Evolutionary conservation across 768 basidiomycete species (phyloP), one percentile per base, ranked within the genome.

Genomic region (Porphyrellus cyaneotinctus): DNA sequence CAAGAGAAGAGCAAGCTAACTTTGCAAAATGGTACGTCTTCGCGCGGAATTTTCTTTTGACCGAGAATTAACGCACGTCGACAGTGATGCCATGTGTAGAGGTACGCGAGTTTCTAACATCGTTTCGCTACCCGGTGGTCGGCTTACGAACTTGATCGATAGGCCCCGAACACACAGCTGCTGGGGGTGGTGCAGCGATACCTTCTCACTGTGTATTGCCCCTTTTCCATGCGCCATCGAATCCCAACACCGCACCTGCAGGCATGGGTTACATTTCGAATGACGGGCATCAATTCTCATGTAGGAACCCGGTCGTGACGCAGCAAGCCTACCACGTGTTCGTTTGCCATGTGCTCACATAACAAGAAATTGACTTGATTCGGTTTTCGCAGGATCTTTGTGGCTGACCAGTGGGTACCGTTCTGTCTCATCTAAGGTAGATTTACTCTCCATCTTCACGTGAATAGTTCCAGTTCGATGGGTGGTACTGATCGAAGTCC

Each of bases 291-390:
- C 56, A 71, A 12, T 84, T 81, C 52, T 26, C 62, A 1, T 84
- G 83, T 66, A 71, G 70, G 48, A 81, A 84, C 55, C 84, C 83
- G 1, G 70, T 70, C 1, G 68, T 76, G 10, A 62, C 78, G 64
- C 77, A 76, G 18, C 81, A 78, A 57, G 73, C 83, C 0, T 83
- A 77, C 67, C 82, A 85, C 62, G 80, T 85, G 80, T 83, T 62
- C 53, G 81, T 72, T 3, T 5, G 14, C 30, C 17, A 12, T 1
- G 2, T 12, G 15, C 8, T 11, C 39, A 2, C 2, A 3, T 0
- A 2, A 2, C 6, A 11, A 24, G n/a, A 18, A 18, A 24, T 28
- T 50, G 31, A 65, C 17, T 31, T 9, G 4, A 39, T 36, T 11
- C 14, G 13, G 14, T 37, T 8, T 39, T 30, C 54, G 43, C 13